Base-by-base conservation (phyloP, 75 land plant genomes). In the Cupressus sempervirens region DNA sequence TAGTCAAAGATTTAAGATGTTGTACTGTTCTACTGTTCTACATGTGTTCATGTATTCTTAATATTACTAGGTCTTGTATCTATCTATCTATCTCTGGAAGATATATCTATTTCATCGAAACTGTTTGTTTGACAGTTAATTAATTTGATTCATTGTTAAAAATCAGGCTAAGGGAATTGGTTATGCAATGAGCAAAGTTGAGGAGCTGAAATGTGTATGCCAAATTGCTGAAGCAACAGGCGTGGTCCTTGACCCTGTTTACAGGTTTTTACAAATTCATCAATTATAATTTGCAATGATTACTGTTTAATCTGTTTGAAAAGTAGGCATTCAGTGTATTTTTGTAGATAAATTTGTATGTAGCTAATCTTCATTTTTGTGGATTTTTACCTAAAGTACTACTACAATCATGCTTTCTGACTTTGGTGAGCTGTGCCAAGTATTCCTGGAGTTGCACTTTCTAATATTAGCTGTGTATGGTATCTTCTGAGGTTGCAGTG, bases 201-300 rank as follows among this genome's bases (percentile, higher is more conserved):
- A 92, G 80, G 99, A 97, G 93, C 92, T 97, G 43, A 89, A 91
- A 83, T 90, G 93, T 85, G 93, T 97, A 26, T 91, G 89, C 58
- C 93, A 93, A 67, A 86, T 97, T 80, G 97, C 99, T 35, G 87
- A 88, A 85, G 84, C 91, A 13, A 93, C 99, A 7, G 99, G 99
- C 29, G 87, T 97, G 43, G 86, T 97, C 76, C 93, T 97, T 46
- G 99, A 97, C 36, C 99, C 99, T 81, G 99, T 97, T 54, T 97
- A 97, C 92, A 97, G 98, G 99, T 96, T 83, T 16, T 38, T 13
- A 45, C 32, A 9, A 41, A 79, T 45, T 26, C 46, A 30, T 50
- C 0, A 7, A 20, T n/a, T 79, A 79, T 79, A 2, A 30, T 79
- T 79, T 45, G 26, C 46, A 23, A 20, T 3, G 36, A 43, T 77